phyloP scores from a whole-genome alignment of 2,329 filamentous ascomycete species.

The Elsinoe batatas region DNA sequence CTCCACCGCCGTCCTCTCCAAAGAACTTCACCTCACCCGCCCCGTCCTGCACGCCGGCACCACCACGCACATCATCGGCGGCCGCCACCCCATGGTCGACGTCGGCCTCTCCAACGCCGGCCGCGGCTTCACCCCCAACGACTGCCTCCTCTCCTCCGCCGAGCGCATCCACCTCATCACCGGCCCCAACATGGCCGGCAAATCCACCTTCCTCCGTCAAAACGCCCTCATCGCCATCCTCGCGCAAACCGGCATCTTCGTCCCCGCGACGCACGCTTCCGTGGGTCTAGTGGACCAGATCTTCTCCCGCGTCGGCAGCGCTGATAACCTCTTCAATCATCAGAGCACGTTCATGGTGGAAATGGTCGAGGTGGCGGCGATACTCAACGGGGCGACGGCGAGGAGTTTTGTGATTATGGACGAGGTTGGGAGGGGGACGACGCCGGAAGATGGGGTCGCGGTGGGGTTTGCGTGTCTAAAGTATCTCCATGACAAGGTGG shows the following conservation, averaged over 20 bases:
- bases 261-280: conserved; percentile 77
- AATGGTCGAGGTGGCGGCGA: conserved; percentile 92
- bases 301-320: conserved; percentile 77
- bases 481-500: conserved; percentile 69
- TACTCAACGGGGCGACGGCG: conserved; percentile 73
- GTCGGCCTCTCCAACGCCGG: conserved; percentile 69
- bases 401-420: conserved; percentile 94
- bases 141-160: conserved; percentile 72
- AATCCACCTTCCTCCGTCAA: conserved; percentile 90
- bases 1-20: conserved; percentile 70
- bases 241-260: conserved; percentile 85
- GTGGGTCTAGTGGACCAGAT: conserved; percentile 92
- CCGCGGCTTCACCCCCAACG: conserved; percentile 72
- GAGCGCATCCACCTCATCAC: conserved; percentile 61
- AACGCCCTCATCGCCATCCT: conserved; percentile 91
- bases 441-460: conserved; percentile 81
- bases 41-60: conserved; percentile 58
- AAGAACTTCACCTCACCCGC: conserved; percentile 61
- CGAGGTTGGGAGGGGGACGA: conserved; percentile 89
- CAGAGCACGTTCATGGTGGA: conserved; percentile 99
- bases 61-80: conserved; percentile 68
- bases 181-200: conserved; percentile 97
- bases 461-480: conserved; percentile 82
- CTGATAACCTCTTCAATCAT: conserved; percentile 87
- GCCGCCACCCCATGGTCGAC: conserved; percentile 88